Base-by-base conservation (phyloP, 805 yeast genomes). In the Hanseniaspora vineae region DNA sequence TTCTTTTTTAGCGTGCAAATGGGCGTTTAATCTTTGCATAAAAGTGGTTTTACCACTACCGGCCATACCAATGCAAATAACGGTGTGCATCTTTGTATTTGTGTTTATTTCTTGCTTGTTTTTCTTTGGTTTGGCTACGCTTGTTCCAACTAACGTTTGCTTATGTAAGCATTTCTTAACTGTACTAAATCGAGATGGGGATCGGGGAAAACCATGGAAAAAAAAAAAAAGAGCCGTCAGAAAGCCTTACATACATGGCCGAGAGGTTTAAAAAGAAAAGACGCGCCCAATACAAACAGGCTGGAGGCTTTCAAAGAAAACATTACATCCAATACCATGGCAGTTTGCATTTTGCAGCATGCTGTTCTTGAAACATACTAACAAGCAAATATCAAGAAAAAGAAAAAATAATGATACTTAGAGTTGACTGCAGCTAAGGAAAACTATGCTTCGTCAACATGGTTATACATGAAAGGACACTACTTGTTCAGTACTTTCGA, bases 1-100 rank as follows among this genome's bases (percentile, higher is more conserved):
- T 31, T 66, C 65, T 51, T 81, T 73, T 50, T 76, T 70, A 33
- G 85, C 51, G 59, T 89, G 95, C 33, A 92, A 69, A 63, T 92
- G 95, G 0, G 96, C 77, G 66, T 90, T 90, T 51, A 92, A 70
- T 52, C 98, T 70, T 64, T 92, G 99, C 87, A 92, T 81, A 62
- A 92, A 92, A 10, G 98, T 92, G 67, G 99, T 90, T 66, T 92
- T 92, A 58, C 99, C 98, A 46, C 95, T 81, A 35, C 78, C 80
- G 60, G 86, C 81, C 81, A 77, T 77, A 49, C 81, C 81, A 49
- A 77, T 73, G 55, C 78, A 74, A n/a, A 75, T 58, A 44, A 74
- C 64, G 37, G 73, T 70, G 29, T 61, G 62, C 51, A 70, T 29
- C 44, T 56, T 44, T 17, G 14, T 45, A 14, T 39, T 31, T 12